Conservation (phyloP, 129 eudicot genomes). For the Saposhnikovia divaricata region DNA sequence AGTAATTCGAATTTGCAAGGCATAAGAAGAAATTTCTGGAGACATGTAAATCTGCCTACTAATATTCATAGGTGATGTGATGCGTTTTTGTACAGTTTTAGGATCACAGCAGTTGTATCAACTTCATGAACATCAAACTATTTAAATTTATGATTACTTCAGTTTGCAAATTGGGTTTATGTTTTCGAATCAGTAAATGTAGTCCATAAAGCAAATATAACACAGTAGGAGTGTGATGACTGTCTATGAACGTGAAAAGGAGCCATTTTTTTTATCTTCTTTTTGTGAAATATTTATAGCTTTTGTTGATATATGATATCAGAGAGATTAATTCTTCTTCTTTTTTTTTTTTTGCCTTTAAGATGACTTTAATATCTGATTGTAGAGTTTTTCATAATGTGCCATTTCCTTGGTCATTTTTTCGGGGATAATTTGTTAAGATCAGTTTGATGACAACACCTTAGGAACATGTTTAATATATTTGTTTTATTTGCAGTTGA, state of each 20-base stretch:
- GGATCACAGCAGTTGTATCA: not conserved
- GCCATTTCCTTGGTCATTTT: not conserved
- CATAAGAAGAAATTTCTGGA: not conserved
- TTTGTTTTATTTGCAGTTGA: constrained; percentile 40
- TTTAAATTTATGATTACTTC: not conserved
- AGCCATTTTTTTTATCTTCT: not conserved
- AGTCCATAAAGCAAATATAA: not conserved
- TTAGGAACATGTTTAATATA: not conserved
- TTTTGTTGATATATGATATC: not conserved
- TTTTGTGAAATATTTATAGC: not conserved
- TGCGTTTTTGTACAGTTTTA: not conserved
- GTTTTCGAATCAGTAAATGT: not conserved
- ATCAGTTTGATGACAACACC: not conserved
- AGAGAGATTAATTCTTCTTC: not conserved
- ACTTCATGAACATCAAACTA: not conserved
- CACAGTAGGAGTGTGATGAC: not conserved
- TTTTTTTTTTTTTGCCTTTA: not conserved
- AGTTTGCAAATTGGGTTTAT: not conserved
- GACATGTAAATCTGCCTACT: not conserved
- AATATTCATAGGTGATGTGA: not conserved
- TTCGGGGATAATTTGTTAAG: not conserved
- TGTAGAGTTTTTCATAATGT: not conserved
- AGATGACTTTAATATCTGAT: not conserved
- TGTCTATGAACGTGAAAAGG: too few relatives aligned
- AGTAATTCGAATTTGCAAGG: not conserved